phyloP scores from a whole-genome alignment of 148 eudicot genomes.

The Rhododendron williamsianum region DNA sequence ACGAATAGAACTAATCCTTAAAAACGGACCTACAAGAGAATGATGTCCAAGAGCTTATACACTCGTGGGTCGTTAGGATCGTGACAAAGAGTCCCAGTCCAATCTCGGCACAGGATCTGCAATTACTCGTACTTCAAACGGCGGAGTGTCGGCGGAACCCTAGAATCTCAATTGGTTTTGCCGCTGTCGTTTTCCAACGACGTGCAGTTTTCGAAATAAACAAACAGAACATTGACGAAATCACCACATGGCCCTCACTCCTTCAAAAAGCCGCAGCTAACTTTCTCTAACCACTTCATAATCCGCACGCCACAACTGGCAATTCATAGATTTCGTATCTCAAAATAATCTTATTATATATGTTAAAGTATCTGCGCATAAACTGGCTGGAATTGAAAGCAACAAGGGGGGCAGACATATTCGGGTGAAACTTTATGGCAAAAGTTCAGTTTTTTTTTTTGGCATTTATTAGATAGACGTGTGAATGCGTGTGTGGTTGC shows the following conservation, averaged over 20 bases:
- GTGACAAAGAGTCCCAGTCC: no score
- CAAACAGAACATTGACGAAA: background rate
- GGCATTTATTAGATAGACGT: background rate
- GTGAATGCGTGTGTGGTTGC: background rate
- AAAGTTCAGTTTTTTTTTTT: background rate
- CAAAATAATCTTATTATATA: background rate
- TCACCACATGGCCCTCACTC: background rate
- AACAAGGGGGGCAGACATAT: background rate
- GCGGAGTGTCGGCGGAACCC: background rate
- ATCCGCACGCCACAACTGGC: background rate
- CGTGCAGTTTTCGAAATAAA: background rate
- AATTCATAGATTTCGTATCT: background rate
- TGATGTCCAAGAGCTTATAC: no score
- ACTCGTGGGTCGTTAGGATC: no score
- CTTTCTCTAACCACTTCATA: background rate
- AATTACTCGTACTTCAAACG: background rate
- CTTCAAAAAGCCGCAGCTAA: background rate
- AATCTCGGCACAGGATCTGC: no score
- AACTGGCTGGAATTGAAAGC: constrained; percentile 13
- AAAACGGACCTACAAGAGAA: no score
- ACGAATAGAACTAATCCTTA: no score
- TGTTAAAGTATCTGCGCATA: constrained; percentile 4
- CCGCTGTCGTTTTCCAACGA: background rate
- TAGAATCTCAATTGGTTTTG: background rate
- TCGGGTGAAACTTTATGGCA: constrained; percentile 19